Conservation (phyloP, 2,329 filamentous ascomycete species). For the Aureobasidium sp. region DNA sequence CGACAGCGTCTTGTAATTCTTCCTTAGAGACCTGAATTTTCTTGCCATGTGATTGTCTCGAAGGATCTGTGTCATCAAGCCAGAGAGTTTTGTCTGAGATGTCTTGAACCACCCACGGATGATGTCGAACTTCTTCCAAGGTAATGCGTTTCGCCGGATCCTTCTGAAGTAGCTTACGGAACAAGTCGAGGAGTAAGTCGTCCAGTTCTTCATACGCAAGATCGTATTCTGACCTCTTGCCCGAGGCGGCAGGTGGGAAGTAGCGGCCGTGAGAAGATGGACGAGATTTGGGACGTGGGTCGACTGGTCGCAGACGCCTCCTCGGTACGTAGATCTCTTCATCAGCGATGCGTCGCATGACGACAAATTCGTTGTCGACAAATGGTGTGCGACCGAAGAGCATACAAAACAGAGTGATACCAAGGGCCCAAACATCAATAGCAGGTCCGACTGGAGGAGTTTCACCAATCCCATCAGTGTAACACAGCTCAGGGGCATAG, state of each 20-base stretch:
- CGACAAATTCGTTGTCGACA: constrained; percentile 81
- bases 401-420: constrained; percentile 91
- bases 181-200: constrained; percentile 67
- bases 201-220: constrained; percentile 81
- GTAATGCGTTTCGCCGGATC: constrained; percentile 84
- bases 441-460: constrained; percentile 76
- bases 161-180: constrained; percentile 74
- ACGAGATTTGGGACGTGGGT: constrained; percentile 37
- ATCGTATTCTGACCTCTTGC: constrained; percentile 68
- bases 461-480: constrained; percentile 71
- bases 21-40: constrained; percentile 87
- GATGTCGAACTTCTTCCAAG: constrained; percentile 83
- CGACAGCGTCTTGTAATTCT: constrained; percentile 83
- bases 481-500: constrained; percentile 93
- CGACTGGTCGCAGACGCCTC: constrained; percentile 67
- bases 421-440: constrained; percentile 95
- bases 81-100: constrained; percentile 67
- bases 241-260: constrained; percentile 42
- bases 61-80: constrained; percentile 92
- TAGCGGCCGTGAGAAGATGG: constrained; percentile 39
- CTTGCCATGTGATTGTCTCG: constrained; percentile 65
- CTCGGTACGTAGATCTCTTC: constrained; percentile 85
- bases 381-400: constrained; percentile 92
- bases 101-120: constrained; percentile 80
- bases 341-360: constrained; percentile 86